Conservation (phyloP, 1,284 basidiomycete genomes). For the Salmacisia buchloeana region DNA sequence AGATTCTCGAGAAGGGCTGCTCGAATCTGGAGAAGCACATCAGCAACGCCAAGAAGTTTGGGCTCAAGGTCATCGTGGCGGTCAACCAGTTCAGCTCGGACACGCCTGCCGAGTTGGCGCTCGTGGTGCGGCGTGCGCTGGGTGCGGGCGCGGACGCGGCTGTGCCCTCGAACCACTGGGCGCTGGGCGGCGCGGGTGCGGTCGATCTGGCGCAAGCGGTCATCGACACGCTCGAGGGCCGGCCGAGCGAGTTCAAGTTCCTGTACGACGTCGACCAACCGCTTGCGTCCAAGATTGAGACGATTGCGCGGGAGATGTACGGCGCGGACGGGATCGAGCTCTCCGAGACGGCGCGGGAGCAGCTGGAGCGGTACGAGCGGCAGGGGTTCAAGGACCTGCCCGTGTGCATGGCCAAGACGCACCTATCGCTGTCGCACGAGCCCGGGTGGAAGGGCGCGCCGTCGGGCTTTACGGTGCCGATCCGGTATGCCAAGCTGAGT, state of each 20-base stretch:
- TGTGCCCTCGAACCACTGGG: constrained; percentile 84
- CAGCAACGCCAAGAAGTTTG: constrained; percentile 89
- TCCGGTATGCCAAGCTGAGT: constrained; percentile 78
- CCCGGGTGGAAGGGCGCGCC: constrained; percentile 42
- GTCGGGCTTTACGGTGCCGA: constrained; percentile 74
- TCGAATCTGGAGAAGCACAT: constrained; percentile 92
- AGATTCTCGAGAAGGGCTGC: constrained; percentile 83
- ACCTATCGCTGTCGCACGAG: constrained; percentile 59
- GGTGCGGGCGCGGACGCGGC: constrained; percentile 88
- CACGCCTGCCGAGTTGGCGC: constrained; percentile 79
- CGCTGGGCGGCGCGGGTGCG: constrained; percentile 43
- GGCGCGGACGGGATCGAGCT: constrained; percentile 54
- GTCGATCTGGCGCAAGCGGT: constrained; percentile 42
- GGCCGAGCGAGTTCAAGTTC: constrained; percentile 40
- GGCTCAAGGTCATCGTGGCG: constrained; percentile 91
- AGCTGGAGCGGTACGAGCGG: constrained; percentile 83
- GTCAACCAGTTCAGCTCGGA: constrained; percentile 93
- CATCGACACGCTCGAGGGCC: constrained; percentile 39
- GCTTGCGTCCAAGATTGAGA: constrained; percentile 45
- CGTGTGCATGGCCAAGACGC: constrained; percentile 99
- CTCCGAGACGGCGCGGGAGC: constrained; percentile 65
- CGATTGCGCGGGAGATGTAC: constrained; percentile 47
- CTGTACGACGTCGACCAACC: constrained; percentile 43
- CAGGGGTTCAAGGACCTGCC: constrained; percentile 69
- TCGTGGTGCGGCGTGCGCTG: constrained; percentile 74